Evolutionary conservation across 352 stramenopile species (phyloP).

Genomic region (Phytophthora sojae): DNA sequence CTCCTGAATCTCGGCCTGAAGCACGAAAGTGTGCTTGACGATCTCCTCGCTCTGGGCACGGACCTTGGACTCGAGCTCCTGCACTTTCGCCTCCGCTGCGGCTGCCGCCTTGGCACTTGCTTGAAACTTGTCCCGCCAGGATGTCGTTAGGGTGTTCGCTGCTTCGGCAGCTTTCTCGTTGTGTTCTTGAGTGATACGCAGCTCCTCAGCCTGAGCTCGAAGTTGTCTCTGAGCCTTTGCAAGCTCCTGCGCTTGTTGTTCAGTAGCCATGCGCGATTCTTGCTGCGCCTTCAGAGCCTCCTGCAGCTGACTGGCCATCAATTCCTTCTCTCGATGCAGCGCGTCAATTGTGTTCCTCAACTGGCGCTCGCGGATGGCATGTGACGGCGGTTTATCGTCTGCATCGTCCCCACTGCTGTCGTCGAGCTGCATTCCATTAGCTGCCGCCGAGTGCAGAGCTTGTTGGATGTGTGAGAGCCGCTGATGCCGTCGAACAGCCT

Average conservation of each 20-base stretch:
- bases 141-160: conserved; percentile 44
- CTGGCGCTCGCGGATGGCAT: conserved; percentile 42
- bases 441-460: conserved; percentile 42
- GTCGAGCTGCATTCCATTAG: conserved; percentile 28
- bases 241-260: conserved; percentile 71
- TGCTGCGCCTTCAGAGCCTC: conserved; percentile 62
- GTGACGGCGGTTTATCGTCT: conserved; percentile 15
- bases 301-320: conserved; percentile 63
- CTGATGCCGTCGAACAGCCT: conserved; percentile 39
- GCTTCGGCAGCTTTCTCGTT: conserved; percentile 54
- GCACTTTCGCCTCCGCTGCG: conserved; percentile 38
- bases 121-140: conserved; percentile 70
- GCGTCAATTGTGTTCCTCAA: conserved; percentile 60
- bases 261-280: conserved; percentile 47
- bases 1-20: conserved; percentile 62
- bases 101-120: conserved; percentile 44
- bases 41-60: conserved; percentile 58
- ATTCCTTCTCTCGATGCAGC: conserved; percentile 67
- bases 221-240: conserved; percentile 56
- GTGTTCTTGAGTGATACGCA: conserved; percentile 46
- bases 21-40: conserved; percentile 66
- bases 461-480: conserved; percentile 50
- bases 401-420: conserved; percentile 14
- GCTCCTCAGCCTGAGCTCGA: conserved; percentile 53
- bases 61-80: conserved; percentile 59